These are phyloP conservation scores for Trypanosoma melophagium DNA, from an alignment of 208 protist species.

Conservation along the genomic window DNA sequence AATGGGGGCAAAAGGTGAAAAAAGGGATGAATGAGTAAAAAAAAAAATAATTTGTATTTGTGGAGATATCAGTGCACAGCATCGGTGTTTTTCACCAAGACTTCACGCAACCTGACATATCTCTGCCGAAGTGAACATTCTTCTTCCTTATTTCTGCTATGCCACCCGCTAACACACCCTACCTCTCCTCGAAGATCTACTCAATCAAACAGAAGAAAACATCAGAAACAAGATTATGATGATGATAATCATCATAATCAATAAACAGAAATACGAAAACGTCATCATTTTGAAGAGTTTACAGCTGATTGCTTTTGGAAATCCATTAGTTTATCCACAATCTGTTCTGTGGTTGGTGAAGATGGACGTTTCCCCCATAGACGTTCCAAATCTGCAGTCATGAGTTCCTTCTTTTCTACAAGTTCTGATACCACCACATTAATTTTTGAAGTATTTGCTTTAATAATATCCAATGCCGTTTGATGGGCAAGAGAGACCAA, in stretches of 20 bases:
- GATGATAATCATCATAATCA: background rate
- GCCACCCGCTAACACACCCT: too few relatives aligned
- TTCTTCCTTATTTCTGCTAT: too few relatives aligned
- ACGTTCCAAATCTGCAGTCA: slow-evolving; percentile 60
- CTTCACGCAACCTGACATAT: too few relatives aligned
- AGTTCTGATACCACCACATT: slow-evolving; percentile 47
- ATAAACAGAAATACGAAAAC: background rate
- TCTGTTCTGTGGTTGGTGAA: slow-evolving; percentile 57
- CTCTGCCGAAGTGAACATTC: too few relatives aligned
- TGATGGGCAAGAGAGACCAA: slow-evolving; percentile 68
- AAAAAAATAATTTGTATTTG: too few relatives aligned
- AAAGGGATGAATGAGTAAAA: too few relatives aligned
- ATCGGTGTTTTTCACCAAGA: too few relatives aligned
- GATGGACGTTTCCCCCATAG: slow-evolving; percentile 74
- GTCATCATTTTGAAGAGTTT: background rate
- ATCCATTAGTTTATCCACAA: slow-evolving; percentile 35
- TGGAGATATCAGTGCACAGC: too few relatives aligned
- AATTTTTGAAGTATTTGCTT: slow-evolving; percentile 57
- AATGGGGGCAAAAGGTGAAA: too few relatives aligned
- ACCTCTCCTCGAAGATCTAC: too few relatives aligned
- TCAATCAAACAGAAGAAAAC: background rate
- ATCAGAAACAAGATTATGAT: background rate
- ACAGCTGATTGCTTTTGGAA: slow-evolving; percentile 26
- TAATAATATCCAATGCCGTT: slow-evolving; percentile 55
- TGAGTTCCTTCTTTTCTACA: slow-evolving; percentile 81